These are phyloP conservation scores for Lycium ferocissimum DNA, from an alignment of 257 asterid species.

Conservation along the genomic window DNA sequence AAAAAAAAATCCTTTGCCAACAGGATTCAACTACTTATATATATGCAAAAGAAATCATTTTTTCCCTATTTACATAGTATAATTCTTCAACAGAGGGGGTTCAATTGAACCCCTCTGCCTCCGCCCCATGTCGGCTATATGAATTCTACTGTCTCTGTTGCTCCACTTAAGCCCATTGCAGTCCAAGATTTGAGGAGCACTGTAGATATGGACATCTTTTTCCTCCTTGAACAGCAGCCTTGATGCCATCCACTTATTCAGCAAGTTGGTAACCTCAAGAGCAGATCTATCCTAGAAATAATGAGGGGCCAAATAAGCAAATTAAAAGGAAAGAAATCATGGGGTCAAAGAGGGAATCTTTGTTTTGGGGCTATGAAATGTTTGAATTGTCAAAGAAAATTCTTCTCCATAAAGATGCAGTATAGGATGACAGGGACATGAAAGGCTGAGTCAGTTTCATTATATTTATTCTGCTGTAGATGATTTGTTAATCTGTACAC, in stretches of 20 bases:
- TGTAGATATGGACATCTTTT: too few species aligned
- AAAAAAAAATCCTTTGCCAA: too few species aligned
- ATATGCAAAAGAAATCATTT: too few species aligned
- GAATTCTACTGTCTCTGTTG: not conserved
- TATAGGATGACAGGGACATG: not conserved
- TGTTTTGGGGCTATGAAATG: not conserved
- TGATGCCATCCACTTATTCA: not conserved
- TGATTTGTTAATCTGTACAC: not conserved
- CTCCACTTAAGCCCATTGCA: not conserved
- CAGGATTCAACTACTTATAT: too few species aligned
- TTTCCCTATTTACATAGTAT: too few species aligned
- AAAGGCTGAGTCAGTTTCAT: not conserved
- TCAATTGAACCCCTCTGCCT: too few species aligned
- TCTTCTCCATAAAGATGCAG: not conserved
- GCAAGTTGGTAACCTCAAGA: not conserved
- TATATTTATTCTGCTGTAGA: not conserved
- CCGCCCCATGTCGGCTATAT: too few species aligned
- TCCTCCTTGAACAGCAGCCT: not conserved
- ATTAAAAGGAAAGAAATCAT: not conserved
- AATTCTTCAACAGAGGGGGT: too few species aligned
- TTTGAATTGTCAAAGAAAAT: not conserved
- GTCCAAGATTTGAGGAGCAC: not conserved
- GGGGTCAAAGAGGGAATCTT: not conserved
- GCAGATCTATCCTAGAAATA: not conserved
- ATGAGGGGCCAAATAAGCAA: not conserved